These are phyloP conservation scores for Cytospora paraplurivora DNA, from an alignment of 2,329 filamentous ascomycete genomes.

Conservation along the genomic window DNA sequence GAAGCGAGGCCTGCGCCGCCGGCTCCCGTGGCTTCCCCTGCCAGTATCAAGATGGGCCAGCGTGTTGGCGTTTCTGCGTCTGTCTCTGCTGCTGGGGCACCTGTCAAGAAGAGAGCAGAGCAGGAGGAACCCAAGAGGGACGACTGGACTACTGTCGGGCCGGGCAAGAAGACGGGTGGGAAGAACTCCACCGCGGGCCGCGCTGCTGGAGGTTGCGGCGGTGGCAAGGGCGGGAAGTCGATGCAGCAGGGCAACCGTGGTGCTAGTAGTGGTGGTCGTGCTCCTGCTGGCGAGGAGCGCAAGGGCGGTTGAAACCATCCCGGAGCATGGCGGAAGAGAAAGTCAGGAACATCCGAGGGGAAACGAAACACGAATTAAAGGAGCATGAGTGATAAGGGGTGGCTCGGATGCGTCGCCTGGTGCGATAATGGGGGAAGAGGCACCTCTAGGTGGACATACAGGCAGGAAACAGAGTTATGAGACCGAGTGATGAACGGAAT, in stretches of 20 bases:
- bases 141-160: conserved; percentile 20
- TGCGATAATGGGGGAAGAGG: neutral
- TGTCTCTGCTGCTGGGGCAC: neutral
- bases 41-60: neutral
- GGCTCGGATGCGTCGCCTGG: neutral
- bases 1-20: neutral
- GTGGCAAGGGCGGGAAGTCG: neutral
- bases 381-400: neutral
- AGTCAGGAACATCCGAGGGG: neutral
- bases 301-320: conserved; percentile 21
- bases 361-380: neutral
- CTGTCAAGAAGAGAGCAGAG: neutral
- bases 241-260: neutral
- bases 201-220: neutral
- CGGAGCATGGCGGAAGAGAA: neutral
- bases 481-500: neutral
- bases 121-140: conserved; percentile 1
- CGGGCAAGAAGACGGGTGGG: conserved; percentile 16
- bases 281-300: conserved; percentile 18
- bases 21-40: neutral
- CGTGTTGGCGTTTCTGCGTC: neutral
- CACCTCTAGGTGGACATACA: neutral
- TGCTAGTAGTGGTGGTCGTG: neutral
- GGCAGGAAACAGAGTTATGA: neutral
- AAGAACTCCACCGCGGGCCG: conserved; percentile 9